A percentile compares a stretch with the other conserved stretches of the same genome.
phyloP scores from a whole-genome alignment of 495 filamentous ascomycete species.

The Symbiotaphrina buchneri region DNA sequence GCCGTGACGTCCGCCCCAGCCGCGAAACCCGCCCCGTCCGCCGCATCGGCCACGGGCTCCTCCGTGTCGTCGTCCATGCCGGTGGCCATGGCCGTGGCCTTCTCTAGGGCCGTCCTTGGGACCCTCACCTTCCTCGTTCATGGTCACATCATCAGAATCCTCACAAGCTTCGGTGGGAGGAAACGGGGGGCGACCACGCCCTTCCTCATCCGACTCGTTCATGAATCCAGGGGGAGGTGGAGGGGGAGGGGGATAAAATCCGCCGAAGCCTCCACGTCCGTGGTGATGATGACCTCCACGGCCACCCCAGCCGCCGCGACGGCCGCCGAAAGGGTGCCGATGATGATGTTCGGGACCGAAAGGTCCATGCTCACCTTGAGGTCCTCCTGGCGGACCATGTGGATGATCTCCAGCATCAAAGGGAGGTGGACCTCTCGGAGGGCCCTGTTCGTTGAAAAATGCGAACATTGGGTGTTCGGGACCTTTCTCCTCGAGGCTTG shows the following conservation, averaged over 20 bases:
- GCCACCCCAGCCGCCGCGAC: constrained; percentile 1
- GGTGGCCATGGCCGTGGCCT: neutral
- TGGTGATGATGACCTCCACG: neutral
- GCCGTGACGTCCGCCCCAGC: neutral
- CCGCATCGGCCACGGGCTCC: constrained; percentile 1
- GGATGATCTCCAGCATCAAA: neutral
- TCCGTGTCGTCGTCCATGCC: neutral
- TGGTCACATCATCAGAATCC: no score
- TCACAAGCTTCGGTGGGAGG: no score
- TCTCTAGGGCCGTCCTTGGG: no score
- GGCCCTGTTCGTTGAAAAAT: constrained; percentile 1
- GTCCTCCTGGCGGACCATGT: neutral
- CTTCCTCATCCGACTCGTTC: no score
- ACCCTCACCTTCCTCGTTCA: neutral
- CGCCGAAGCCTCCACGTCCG: neutral
- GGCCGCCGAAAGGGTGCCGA: neutral
- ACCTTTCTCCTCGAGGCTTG: constrained; percentile 16
- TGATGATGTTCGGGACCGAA: neutral
- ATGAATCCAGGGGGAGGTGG: neutral
- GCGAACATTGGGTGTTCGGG: constrained; percentile 11
- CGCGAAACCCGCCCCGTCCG: neutral
- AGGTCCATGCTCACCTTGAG: neutral
- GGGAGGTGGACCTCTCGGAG: neutral
- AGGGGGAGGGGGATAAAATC: neutral
- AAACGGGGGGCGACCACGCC: no score